phyloP scores from a whole-genome alignment of 1,284 basidiomycete species.

The Papiliotrema flavescens region DNA sequence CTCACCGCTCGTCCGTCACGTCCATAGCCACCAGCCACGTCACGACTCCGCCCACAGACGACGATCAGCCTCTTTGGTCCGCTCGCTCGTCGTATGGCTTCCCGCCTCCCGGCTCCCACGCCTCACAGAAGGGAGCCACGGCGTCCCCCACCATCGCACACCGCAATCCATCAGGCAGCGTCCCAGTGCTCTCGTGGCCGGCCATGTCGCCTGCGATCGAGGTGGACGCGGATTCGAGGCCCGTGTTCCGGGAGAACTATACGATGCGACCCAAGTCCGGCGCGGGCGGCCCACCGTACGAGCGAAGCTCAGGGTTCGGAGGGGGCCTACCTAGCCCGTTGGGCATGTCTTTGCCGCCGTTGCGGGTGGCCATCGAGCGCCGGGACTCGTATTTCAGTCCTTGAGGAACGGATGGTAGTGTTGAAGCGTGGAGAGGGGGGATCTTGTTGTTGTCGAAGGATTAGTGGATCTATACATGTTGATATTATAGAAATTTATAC shows the following conservation, averaged over 20 bases:
- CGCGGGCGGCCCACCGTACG: neutral
- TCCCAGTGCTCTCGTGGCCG: slow-evolving; percentile 7
- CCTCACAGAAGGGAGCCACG: neutral
- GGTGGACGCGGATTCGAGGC: neutral
- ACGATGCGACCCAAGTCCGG: neutral
- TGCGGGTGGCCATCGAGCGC: slow-evolving; percentile 3
- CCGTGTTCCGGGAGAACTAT: neutral
- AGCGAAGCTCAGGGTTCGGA: neutral
- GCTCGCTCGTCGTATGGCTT: slow-evolving; percentile 6
- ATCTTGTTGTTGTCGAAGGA: too few species aligned
- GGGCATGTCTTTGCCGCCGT: neutral
- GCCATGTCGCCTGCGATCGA: slow-evolving; percentile 6
- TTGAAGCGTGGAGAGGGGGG: too few species aligned
- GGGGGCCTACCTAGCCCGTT: neutral
- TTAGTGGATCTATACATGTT: too few species aligned
- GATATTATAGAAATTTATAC: too few species aligned
- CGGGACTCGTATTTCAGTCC: slow-evolving; percentile 9
- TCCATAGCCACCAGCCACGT: slow-evolving; percentile 3
- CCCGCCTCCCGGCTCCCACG: neutral
- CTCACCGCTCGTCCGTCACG: slow-evolving; percentile 9
- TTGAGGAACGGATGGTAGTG: too few species aligned
- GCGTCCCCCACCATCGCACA: neutral
- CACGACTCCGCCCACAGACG: slow-evolving; percentile 5
- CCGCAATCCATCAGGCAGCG: neutral
- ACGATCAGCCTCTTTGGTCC: slow-evolving; percentile 1